Percentiles rank a stretch among this genome's conserved stretches.
Evolutionary conservation across 345 rosid genomes (phyloP).

Genomic region (Rhizophora mangle): DNA sequence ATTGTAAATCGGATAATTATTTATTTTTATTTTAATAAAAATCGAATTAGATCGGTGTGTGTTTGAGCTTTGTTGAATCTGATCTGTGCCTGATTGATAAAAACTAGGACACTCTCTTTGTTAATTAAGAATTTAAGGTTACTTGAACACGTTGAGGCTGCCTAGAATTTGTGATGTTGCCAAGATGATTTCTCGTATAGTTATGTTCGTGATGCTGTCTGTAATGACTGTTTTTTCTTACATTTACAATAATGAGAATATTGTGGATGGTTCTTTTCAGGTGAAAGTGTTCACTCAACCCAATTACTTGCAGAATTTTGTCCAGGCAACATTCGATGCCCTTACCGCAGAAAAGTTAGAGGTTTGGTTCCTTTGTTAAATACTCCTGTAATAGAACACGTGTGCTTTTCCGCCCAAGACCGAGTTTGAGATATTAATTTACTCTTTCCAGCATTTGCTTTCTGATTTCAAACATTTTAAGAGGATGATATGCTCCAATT

Average conservation of each 20-base stretch:
- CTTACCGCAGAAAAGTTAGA: conserved; percentile 66
- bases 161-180: no score
- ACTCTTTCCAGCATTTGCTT: no score
- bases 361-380: conserved; percentile 37
- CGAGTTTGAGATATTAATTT: no score
- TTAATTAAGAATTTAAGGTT: no score
- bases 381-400: not conserved
- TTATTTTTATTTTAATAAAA: no score
- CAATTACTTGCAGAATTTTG: conserved; percentile 80
- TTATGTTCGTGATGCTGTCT: not conserved
- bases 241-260: not conserved
- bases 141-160: no score
- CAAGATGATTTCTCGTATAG: not conserved
- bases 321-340: conserved; percentile 88
- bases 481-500: no score
- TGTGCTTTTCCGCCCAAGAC: not conserved
- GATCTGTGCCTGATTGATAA: no score
- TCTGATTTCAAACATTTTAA: no score
- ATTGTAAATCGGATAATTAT: conserved; percentile 1
- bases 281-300: conserved; percentile 91
- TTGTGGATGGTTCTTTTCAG: conserved; percentile 33
- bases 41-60: not conserved
- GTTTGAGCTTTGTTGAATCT: no score
- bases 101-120: not conserved
- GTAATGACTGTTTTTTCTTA: not conserved